phyloP scores from a whole-genome alignment of 2,329 filamentous ascomycete species.

The Colletotrichum sp. region DNA sequence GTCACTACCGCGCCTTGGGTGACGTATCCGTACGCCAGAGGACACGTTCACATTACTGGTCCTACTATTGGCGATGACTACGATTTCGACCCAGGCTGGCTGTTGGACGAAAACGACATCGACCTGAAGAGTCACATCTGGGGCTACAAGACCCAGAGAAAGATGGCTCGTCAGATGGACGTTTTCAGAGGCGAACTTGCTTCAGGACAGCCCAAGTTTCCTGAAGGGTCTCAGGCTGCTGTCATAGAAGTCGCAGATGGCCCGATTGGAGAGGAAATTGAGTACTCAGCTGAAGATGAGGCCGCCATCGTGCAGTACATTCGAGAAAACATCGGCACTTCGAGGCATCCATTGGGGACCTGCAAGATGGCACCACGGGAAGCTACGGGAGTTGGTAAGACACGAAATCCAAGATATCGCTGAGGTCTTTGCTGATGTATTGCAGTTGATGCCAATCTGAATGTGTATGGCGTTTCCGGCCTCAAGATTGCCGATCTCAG shows the following conservation, averaged over 20 bases:
- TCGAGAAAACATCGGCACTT: conserved; percentile 42
- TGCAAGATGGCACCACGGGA: conserved; percentile 48
- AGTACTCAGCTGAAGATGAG: conserved; percentile 56
- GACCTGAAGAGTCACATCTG: conserved; percentile 66
- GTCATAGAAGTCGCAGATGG: conserved; percentile 22
- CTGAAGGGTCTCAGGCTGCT: conserved; percentile 41
- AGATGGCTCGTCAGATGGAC: conserved; percentile 61
- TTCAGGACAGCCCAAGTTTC: conserved; percentile 48
- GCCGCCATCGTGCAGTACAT: conserved; percentile 50
- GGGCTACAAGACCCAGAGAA: conserved; percentile 69
- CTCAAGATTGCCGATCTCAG: conserved; percentile 47
- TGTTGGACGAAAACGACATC: conserved; percentile 50
- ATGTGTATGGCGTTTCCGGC: conserved; percentile 45
- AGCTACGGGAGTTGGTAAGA: conserved; percentile 28
- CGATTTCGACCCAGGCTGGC: conserved; percentile 57
- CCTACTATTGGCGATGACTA: conserved; percentile 37
- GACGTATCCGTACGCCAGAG: conserved; percentile 64
- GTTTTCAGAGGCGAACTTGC: conserved; percentile 55
- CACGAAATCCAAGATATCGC: background rate
- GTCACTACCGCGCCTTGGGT: conserved; percentile 55
- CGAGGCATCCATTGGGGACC: conserved; percentile 51
- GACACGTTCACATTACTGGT: conserved; percentile 58
- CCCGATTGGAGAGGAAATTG: conserved; percentile 34
- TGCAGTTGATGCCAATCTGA: conserved; percentile 40
- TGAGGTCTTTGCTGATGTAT: background rate